phyloP scores from a whole-genome alignment of 352 stramenopile species.

The Elongisporangium undulatum region DNA sequence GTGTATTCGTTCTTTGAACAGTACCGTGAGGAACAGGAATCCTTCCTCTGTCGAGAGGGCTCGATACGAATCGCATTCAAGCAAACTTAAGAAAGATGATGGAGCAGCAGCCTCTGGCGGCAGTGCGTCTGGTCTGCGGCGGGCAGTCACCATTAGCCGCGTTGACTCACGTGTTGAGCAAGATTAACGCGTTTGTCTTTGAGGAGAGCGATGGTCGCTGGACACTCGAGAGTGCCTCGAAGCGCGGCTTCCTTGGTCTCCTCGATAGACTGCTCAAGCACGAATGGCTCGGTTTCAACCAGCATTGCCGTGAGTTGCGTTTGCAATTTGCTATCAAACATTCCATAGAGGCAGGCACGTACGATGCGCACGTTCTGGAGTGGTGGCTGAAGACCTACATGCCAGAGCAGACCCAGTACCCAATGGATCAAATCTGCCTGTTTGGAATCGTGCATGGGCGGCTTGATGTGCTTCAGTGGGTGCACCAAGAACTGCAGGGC shows the following conservation, averaged over 20 bases:
- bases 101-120: background rate
- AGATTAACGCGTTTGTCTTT: background rate
- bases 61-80: too few relatives aligned
- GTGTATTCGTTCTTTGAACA: too few relatives aligned
- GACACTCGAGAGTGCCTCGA: background rate
- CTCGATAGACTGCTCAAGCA: background rate
- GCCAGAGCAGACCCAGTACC: background rate
- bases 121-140: background rate
- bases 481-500: background rate
- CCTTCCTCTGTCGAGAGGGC: too few relatives aligned
- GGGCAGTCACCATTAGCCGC: background rate
- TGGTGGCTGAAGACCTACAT: background rate
- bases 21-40: too few relatives aligned
- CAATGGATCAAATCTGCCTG: background rate
- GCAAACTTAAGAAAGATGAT: too few relatives aligned
- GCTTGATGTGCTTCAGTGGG: background rate
- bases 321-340: background rate
- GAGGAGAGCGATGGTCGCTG: background rate
- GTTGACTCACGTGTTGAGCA: background rate
- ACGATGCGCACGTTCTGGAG: background rate
- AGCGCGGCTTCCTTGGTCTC: background rate
- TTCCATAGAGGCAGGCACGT: background rate
- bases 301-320: background rate
- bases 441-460: background rate
- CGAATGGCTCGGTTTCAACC: background rate